phyloP scores from a whole-genome alignment of 192 early-diverging fungal species.

The Entomortierella chlamydospora region DNA sequence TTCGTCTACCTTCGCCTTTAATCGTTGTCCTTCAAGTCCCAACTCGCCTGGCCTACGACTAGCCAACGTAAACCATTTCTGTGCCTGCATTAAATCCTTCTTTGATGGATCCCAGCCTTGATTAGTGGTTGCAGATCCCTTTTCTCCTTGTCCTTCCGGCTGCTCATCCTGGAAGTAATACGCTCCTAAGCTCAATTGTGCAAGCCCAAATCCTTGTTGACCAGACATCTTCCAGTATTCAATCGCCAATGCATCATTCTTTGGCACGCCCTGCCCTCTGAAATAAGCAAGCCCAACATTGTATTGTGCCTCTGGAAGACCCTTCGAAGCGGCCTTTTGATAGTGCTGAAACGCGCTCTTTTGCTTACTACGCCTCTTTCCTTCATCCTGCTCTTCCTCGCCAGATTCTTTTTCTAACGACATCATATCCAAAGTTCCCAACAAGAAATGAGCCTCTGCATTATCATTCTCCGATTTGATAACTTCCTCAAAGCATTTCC shows the following conservation, averaged over 20 bases:
- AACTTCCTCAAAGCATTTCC: slow-evolving; percentile 56
- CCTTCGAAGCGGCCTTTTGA: slow-evolving; percentile 62
- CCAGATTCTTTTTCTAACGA: neutral
- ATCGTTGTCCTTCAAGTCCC: slow-evolving; percentile 30
- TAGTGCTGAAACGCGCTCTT: slow-evolving; percentile 60
- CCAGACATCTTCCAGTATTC: slow-evolving; percentile 66
- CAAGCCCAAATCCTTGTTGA: slow-evolving; percentile 59
- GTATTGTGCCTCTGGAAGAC: slow-evolving; percentile 65
- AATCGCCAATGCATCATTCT: slow-evolving; percentile 57
- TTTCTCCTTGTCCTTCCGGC: neutral
- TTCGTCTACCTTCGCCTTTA: slow-evolving; percentile 43
- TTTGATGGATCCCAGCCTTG: slow-evolving; percentile 48
- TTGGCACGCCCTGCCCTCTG: slow-evolving; percentile 56
- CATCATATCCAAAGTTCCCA: slow-evolving; percentile 25
- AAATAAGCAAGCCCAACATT: slow-evolving; percentile 61
- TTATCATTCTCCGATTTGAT: slow-evolving; percentile 30
- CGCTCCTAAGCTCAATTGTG: slow-evolving; percentile 59
- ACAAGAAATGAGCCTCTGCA: slow-evolving; percentile 38
- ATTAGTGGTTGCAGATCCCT: neutral
- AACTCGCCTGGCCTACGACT: slow-evolving; percentile 40
- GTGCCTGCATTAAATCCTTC: slow-evolving; percentile 47
- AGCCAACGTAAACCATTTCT: slow-evolving; percentile 51
- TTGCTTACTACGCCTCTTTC: slow-evolving; percentile 20
- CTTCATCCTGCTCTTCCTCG: neutral
- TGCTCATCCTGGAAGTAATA: slow-evolving; percentile 49